phyloP scores from a whole-genome alignment of 2,329 filamentous ascomycete species.

The Talaromyces sp. region DNA sequence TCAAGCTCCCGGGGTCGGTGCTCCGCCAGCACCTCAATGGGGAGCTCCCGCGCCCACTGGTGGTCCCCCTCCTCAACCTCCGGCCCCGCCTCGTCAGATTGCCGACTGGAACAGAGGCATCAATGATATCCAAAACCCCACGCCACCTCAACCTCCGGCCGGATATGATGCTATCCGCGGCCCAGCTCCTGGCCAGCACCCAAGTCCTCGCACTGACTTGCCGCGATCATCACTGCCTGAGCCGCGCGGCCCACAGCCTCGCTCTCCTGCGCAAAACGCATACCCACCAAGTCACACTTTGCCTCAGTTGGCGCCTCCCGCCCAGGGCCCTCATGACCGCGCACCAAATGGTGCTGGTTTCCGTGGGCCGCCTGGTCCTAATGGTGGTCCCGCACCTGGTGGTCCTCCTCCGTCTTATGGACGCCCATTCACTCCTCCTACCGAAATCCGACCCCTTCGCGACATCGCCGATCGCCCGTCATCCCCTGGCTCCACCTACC shows the following conservation, averaged over 20 bases:
- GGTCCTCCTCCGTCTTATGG: slow-evolving; percentile 69
- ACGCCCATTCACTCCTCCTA: slow-evolving; percentile 68
- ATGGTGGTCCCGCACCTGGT: slow-evolving; percentile 45
- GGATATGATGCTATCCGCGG: slow-evolving; percentile 78
- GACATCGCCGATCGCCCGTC: slow-evolving; percentile 66
- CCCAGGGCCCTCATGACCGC: slow-evolving; percentile 37
- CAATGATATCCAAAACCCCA: slow-evolving; percentile 65
- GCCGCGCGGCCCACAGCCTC: slow-evolving; percentile 49
- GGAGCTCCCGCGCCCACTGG: slow-evolving; percentile 59
- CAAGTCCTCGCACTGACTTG: slow-evolving; percentile 69
- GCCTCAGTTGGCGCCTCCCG: slow-evolving; percentile 45
- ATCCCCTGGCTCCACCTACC: slow-evolving; percentile 85
- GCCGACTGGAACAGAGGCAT: slow-evolving; percentile 61
- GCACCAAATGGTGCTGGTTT: slow-evolving; percentile 23
- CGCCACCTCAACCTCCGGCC: slow-evolving; percentile 57
- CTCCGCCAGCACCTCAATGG: slow-evolving; percentile 84
- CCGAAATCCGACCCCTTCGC: slow-evolving; percentile 74
- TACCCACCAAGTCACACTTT: slow-evolving; percentile 47
- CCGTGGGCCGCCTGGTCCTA: slow-evolving; percentile 49
- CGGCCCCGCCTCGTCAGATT: slow-evolving; percentile 58
- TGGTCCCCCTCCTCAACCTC: slow-evolving; percentile 48
- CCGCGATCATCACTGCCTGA: slow-evolving; percentile 64
- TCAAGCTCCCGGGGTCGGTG: slow-evolving; percentile 73
- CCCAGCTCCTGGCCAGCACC: slow-evolving; percentile 62
- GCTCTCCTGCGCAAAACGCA: slow-evolving; percentile 50